Base-by-base conservation (phyloP, 352 stramenopile species). In the Vaucheria bursata region DNA sequence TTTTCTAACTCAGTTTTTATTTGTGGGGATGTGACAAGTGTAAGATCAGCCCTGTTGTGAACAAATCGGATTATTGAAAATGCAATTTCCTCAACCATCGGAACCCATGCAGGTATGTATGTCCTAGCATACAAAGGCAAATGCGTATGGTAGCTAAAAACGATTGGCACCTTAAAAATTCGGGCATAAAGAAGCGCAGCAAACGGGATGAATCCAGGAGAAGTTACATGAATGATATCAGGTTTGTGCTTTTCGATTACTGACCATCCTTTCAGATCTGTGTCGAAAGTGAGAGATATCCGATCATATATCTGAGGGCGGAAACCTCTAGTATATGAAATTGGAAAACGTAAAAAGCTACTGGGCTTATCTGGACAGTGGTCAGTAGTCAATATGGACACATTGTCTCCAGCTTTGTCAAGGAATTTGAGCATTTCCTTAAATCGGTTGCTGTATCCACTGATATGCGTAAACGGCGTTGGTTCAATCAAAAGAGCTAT, bases 401-500 rank as follows among this genome's bases (percentile, higher is more conserved):
- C 88, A 6, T 74, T 49, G 74, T 83, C 78, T 1, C 78, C 78
- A 7, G 78, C 71, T 70, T 83, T 83, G 7, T 70, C 36, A 53
- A 83, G 38, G 39, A 59, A 92, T 67, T 89, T 89, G 1, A 94
- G 81, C 87, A 93, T 90, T 82, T 94, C 90, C 33, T 91, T 90
- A 86, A 93, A 94, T 39, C 90, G 86, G 81, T 94, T 94, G 74
- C 89, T 84, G 77, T 94, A 94, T 7, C 90, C 90, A 69, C 86
- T 91, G 29, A 94, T 87, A 78, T 94, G 89, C 2, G 86, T 93
- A 78, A 93, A 94, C 5, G 90, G 90, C 1, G 79, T 84, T 36
- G 79, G 79, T 69, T 84, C 79, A 12, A 84, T 74, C 12, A 84
- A 52, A 1, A 84, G 73, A n/a, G 79, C 73, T 33, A 84, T 49